phyloP scores from a whole-genome alignment of 2,329 filamentous ascomycete genomes.

The Berkeleyomyces basicola region DNA sequence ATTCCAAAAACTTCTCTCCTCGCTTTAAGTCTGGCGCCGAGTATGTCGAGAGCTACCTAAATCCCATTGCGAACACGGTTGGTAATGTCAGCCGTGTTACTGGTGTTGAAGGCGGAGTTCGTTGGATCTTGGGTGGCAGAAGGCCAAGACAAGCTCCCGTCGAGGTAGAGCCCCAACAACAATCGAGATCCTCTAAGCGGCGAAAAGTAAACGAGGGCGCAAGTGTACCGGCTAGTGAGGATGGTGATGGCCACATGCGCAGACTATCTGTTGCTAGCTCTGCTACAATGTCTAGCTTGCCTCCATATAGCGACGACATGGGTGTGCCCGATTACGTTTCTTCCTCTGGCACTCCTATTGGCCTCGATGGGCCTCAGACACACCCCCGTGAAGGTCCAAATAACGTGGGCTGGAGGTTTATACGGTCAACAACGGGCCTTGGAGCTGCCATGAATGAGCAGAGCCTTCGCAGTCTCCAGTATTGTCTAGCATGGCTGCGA shows the following conservation, averaged over 20 bases:
- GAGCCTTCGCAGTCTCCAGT: constrained; percentile 67
- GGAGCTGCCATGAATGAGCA: constrained; percentile 85
- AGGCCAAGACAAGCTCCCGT: constrained; percentile 31
- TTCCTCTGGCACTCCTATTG: constrained; percentile 19
- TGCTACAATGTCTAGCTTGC: constrained; percentile 5
- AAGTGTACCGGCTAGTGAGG: constrained; percentile 12
- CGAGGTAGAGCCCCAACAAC: constrained; percentile 25
- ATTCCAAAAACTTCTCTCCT: constrained; percentile 79
- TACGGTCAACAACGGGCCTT: constrained; percentile 80
- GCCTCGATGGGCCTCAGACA: constrained; percentile 17
- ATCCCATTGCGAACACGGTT: constrained; percentile 73
- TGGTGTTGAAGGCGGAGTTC: constrained; percentile 71
- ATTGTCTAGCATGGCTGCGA: constrained; percentile 64
- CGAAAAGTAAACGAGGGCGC: constrained; percentile 35
- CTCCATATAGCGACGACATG: constrained; percentile 5
- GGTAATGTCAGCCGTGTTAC: constrained; percentile 70
- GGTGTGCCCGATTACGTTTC: constrained; percentile 7
- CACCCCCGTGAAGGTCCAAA: background rate
- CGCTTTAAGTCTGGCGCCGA: constrained; percentile 79
- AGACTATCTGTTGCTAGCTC: constrained; percentile 12
- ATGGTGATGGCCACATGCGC: constrained; percentile 19
- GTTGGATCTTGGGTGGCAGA: constrained; percentile 59
- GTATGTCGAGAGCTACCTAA: constrained; percentile 76
- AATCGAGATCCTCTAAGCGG: constrained; percentile 35
- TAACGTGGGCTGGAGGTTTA: constrained; percentile 36